Conservation (phyloP, 352 stramenopile genomes). For the Pythium volutum region DNA sequence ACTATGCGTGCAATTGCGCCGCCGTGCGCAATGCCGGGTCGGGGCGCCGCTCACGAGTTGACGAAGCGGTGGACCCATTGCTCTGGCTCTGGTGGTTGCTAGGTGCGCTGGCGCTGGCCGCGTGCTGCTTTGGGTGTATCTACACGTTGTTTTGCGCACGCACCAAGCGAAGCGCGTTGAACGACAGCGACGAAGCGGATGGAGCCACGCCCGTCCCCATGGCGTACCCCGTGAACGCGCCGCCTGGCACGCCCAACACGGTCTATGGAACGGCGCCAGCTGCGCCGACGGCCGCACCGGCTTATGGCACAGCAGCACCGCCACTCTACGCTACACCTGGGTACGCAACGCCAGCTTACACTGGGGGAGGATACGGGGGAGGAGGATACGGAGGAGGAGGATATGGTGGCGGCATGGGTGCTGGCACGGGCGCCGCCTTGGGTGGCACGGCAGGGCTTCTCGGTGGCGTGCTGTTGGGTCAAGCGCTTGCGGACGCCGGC, state of each 20-base stretch:
- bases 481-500: slow-evolving; percentile 35
- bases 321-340: slow-evolving; percentile 2
- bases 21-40: neutral
- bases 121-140: slow-evolving; percentile 16
- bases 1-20: slow-evolving; percentile 47
- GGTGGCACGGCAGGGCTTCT: slow-evolving; percentile 46
- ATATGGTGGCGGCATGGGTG: slow-evolving; percentile 34
- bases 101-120: slow-evolving; percentile 12
- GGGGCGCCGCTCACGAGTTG: no score
- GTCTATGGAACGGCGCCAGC: neutral
- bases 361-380: slow-evolving; percentile 16
- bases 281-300: neutral
- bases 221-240: slow-evolving; percentile 14
- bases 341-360: slow-evolving; percentile 3
- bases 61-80: slow-evolving; percentile 14
- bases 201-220: slow-evolving; percentile 4
- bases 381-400: slow-evolving; percentile 15
- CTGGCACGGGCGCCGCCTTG: slow-evolving; percentile 41
- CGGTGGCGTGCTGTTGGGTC: slow-evolving; percentile 39
- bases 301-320: slow-evolving; percentile 8
- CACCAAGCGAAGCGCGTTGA: neutral
- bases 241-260: neutral
- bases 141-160: slow-evolving; percentile 15
- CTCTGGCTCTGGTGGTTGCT: slow-evolving; percentile 50
- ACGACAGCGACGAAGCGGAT: neutral